A percentile compares a stretch with the other conserved stretches of the same genome.
Evolutionary conservation across 371 early-diverging fungal species (phyloP).

Genomic region (Mucor indicus): DNA sequence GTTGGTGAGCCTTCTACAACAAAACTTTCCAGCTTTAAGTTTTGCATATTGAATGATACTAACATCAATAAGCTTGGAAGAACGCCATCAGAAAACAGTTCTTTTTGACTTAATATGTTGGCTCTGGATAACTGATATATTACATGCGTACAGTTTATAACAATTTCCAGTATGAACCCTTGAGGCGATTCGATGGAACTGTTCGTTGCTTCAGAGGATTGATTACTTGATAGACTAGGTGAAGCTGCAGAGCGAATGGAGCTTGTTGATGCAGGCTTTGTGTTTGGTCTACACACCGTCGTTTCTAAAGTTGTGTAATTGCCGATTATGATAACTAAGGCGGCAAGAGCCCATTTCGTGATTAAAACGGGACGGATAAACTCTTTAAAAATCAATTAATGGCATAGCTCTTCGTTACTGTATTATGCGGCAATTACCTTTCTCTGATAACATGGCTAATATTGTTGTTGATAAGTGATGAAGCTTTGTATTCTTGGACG

Average conservation of each 20-base stretch:
- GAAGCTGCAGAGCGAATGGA: background rate
- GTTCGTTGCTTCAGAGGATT: background rate
- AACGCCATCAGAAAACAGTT: slow-evolving; percentile 37
- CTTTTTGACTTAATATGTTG: slow-evolving; percentile 39
- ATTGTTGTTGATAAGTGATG: slow-evolving; percentile 54
- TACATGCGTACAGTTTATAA: slow-evolving; percentile 44
- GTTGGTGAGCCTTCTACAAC: background rate
- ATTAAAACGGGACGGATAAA: slow-evolving; percentile 50
- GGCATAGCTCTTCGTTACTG: background rate
- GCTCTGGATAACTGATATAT: slow-evolving; percentile 43
- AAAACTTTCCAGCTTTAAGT: background rate
- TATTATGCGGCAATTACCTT: slow-evolving; percentile 21
- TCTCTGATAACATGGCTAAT: slow-evolving; percentile 47
- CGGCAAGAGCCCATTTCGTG: slow-evolving; percentile 50
- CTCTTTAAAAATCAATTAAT: slow-evolving; percentile 13
- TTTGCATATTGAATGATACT: slow-evolving; percentile 24
- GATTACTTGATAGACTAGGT: background rate
- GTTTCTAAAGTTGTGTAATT: slow-evolving; percentile 16
- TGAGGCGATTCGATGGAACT: slow-evolving; percentile 7
- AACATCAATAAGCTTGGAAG: slow-evolving; percentile 30
- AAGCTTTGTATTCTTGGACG: slow-evolving; percentile 40
- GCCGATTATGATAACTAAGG: slow-evolving; percentile 36
- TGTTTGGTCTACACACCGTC: too few species aligned
- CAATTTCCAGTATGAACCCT: slow-evolving; percentile 30
- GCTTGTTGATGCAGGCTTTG: background rate